Base-by-base conservation (phyloP, 2,329 filamentous ascomycete species). In the Alternaria burnsii region DNA sequence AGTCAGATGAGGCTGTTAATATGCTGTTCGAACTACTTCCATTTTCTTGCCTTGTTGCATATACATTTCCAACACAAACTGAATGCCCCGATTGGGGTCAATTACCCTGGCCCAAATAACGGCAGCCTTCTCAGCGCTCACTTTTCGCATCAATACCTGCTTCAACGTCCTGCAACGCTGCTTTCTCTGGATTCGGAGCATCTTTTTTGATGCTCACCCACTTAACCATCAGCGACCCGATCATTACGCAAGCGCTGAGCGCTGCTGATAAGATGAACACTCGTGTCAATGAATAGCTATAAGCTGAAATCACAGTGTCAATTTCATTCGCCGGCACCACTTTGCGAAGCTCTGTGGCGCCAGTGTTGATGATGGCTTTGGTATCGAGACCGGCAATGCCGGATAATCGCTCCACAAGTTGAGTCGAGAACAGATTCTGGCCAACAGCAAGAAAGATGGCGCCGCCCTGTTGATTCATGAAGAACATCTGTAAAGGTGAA, bases 231-330 rank as follows among this genome's bases (percentile, higher is more conserved):
- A 83, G 60, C 0, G 83, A 79, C 0, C 86, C 87, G 5, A 89
- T 32, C 10, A 89, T 79, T 5, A 81, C 83, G 4, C 88, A 64
- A 18, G 80, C 81, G 1, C 83, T 81, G 68, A 88, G 78, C 2
- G 84, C 83, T n/a, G 88, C 78, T 2, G 82, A 83, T 9, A 91
- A 83, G 58, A 86, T 82, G 69, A 90, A 91, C 0, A 84, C 83
- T 50, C 82, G 76, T 1, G 82, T 82, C 22, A 92, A 73, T 0
- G 88, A 81, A 22, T 80, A 76, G 69, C 90, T 91, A 76, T 92
- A 92, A 0, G 87, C 88, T 0, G 80, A 65, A 1, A 88, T 78
- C 1, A 93, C 87, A 0, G 79, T 76, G 5, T 73, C 72, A 6
- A 88, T 73, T 54, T 82, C 84, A 54, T 86, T 69, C 0, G 77